These are phyloP conservation scores for Populus alba DNA, from an alignment of 345 rosid species.

Conservation along the genomic window DNA sequence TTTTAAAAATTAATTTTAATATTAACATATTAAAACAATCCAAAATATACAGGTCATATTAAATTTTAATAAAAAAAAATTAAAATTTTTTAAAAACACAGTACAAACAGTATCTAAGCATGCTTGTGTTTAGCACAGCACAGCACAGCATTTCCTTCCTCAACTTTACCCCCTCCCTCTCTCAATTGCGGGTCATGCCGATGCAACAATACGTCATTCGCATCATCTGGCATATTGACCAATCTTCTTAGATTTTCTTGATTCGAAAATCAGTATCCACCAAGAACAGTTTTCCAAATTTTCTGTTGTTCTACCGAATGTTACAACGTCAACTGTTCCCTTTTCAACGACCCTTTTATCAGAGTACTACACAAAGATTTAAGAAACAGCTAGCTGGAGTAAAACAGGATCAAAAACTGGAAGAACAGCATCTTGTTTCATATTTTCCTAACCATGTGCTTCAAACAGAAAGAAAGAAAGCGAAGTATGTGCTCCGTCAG, in stretches of 20 bases:
- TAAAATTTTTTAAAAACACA: too few species aligned
- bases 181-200: neutral
- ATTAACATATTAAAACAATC: too few species aligned
- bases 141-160: too few species aligned
- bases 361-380: neutral
- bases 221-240: neutral
- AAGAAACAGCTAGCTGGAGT: neutral
- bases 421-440: neutral
- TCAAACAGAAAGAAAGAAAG: neutral
- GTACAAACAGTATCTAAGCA: too few species aligned
- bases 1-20: too few species aligned
- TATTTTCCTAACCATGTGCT: neutral
- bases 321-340: neutral
- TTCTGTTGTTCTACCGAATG: neutral
- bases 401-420: neutral
- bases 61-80: too few species aligned
- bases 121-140: too few species aligned
- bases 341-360: neutral
- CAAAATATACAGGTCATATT: too few species aligned
- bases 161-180: too few species aligned
- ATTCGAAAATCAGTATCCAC: neutral
- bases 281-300: neutral
- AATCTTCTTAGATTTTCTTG: neutral
- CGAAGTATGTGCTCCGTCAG: neutral
- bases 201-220: neutral